phyloP scores from a whole-genome alignment of 163 green algal genomes.

The Scenedesmus sp. region DNA sequence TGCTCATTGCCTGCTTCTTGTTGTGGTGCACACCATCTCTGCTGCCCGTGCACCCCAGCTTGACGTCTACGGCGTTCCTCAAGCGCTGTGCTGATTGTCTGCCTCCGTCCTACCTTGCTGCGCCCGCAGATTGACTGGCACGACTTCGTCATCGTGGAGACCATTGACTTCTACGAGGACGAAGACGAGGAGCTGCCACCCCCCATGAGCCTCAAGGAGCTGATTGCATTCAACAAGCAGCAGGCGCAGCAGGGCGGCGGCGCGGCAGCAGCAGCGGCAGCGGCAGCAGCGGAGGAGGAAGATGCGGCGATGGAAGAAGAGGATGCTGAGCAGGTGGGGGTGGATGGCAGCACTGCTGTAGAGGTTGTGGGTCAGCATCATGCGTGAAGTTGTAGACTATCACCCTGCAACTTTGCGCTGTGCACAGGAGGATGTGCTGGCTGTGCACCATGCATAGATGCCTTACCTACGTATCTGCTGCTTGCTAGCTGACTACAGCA shows the following conservation, averaged over 20 bases:
- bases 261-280: slow-evolving; percentile 8
- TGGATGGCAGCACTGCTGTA: neutral
- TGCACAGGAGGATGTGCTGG: too few relatives aligned
- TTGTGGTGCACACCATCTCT: neutral
- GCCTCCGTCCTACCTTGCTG: neutral
- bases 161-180: slow-evolving; percentile 95
- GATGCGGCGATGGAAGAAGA: slow-evolving; percentile 39
- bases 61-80: too few relatives aligned
- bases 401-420: too few relatives aligned
- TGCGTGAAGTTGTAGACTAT: too few relatives aligned
- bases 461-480: too few relatives aligned
- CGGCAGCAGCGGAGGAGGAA: slow-evolving; percentile 16
- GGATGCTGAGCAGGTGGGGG: neutral
- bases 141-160: slow-evolving; percentile 98
- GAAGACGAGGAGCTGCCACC: slow-evolving; percentile 92
- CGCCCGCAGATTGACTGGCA: slow-evolving; percentile 72
- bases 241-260: neutral
- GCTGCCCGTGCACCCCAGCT: too few relatives aligned
- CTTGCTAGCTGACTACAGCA: too few relatives aligned
- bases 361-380: too few relatives aligned
- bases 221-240: slow-evolving; percentile 85
- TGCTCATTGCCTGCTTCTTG: too few relatives aligned
- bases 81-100: neutral
- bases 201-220: slow-evolving; percentile 85
- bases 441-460: too few relatives aligned